Base-by-base conservation (phyloP, 2,329 filamentous ascomycete species). In the Macrophomina pseudophaseolina region DNA sequence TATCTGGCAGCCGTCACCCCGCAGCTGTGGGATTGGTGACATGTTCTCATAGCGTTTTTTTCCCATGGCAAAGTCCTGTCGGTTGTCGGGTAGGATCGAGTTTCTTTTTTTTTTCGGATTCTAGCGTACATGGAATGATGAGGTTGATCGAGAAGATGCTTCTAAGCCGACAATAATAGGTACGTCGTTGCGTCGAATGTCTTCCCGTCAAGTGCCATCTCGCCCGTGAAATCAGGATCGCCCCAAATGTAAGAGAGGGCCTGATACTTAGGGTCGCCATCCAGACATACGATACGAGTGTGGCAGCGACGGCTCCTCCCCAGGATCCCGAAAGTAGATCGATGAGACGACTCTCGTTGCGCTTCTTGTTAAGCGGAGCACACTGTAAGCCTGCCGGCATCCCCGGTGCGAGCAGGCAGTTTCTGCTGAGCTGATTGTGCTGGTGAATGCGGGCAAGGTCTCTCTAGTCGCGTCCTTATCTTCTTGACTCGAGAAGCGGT, bases 231-330 rank as follows among this genome's bases (percentile, higher is more conserved):
- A 11, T 32, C 44, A 1, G 58, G 8, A 4, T 62, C 58, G 4
- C 58, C 42, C 58, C 58, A 62, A 5, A 16, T 32, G 18, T 62
- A 62, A 9, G 58, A 62, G 1, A 62, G 42, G 1, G 58, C 58
- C 5, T 49, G 16, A 18, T 62, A 62, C 23, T 7, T 4, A 1
- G 42, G 58, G 7, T 28, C 8, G 30, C n/a, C n/a, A 7, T 62
- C 16, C 28, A 62, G 14, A 12, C 40, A 62, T 6, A 2, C 4
- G 16, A 49, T 14, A 7, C 4, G 2, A 2, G 30, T 14, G 3
- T 5, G 9, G 28, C 58, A 48, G 3, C 3, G 4, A 62, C 33
- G 1, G 1, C 2, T 18, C 49, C n/a, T 4, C 8, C 9, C 32
- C 1, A 2, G 2, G 7, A 30, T 7, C 3, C 30, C 0, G 42